phyloP scores from a whole-genome alignment of 805 yeast genomes.

The Candida corydali region DNA sequence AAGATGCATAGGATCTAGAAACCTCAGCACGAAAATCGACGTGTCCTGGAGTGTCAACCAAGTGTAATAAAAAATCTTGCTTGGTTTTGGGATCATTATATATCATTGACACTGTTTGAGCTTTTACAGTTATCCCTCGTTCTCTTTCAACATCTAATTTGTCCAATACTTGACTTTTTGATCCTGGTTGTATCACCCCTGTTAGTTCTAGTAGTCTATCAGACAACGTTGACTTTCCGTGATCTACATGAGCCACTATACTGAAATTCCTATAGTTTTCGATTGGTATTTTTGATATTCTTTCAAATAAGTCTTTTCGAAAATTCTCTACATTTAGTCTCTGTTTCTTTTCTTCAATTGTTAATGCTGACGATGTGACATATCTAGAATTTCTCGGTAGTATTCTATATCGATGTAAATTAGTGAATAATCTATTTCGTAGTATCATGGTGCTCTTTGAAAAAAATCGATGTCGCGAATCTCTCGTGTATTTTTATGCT shows the following conservation, averaged over 20 bases:
- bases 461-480: conserved; percentile 3
- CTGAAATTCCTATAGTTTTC: conserved; percentile 85
- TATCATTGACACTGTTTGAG: conserved; percentile 94
- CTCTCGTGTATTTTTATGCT: neutral
- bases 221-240: conserved; percentile 82
- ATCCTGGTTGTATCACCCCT: conserved; percentile 76
- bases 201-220: conserved; percentile 86
- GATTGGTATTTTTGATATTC: conserved; percentile 77
- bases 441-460: neutral
- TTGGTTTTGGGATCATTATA: conserved; percentile 55
- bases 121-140: conserved; percentile 94
- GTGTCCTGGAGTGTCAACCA: conserved; percentile 97
- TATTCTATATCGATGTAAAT: neutral
- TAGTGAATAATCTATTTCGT: neutral
- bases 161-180: conserved; percentile 81
- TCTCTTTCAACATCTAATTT: conserved; percentile 92
- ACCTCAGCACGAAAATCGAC: conserved; percentile 95
- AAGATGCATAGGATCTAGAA: conserved; percentile 88
- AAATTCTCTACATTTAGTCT: conserved; percentile 29
- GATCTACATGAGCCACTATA: conserved; percentile 95
- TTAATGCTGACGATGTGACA: neutral
- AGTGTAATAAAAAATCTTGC: conserved; percentile 76
- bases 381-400: neutral
- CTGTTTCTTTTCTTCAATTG: conserved; percentile 19
- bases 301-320: conserved; percentile 38